These are phyloP conservation scores for Daedaleopsis nitida DNA, from an alignment of 768 basidiomycete species.

Conservation along the genomic window DNA sequence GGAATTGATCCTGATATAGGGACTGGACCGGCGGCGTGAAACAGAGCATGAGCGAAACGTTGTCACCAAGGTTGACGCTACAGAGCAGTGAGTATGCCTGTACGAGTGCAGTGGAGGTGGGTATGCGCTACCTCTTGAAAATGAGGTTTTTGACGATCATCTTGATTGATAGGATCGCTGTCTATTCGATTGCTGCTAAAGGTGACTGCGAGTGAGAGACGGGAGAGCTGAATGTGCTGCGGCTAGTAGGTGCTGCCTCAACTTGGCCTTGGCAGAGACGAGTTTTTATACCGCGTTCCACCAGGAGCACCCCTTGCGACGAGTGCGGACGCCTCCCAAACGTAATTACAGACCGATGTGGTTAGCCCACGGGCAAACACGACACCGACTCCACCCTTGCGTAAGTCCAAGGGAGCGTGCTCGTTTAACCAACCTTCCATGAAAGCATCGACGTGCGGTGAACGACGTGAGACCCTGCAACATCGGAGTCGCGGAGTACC, in stretches of 20 bases:
- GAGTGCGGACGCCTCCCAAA: background rate
- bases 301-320: background rate
- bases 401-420: background rate
- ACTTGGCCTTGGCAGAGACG: background rate
- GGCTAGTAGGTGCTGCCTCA: no score
- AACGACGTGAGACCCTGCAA: background rate
- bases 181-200: no score
- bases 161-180: no score
- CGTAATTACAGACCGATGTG: background rate
- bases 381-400: background rate
- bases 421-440: background rate
- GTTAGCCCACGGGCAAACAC: background rate
- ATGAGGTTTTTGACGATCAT: background rate
- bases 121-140: constrained; percentile 8
- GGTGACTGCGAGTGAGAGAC: no score
- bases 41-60: constrained; percentile 11
- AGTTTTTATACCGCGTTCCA: background rate
- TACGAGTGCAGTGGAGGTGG: no score
- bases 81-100: background rate
- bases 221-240: no score
- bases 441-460: background rate
- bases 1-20: constrained; percentile 2
- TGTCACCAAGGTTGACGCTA: constrained; percentile 11
- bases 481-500: background rate
- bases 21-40: constrained; percentile 6